phyloP scores from a whole-genome alignment of 768 basidiomycete species.

The Clitopilus hobsonii region DNA sequence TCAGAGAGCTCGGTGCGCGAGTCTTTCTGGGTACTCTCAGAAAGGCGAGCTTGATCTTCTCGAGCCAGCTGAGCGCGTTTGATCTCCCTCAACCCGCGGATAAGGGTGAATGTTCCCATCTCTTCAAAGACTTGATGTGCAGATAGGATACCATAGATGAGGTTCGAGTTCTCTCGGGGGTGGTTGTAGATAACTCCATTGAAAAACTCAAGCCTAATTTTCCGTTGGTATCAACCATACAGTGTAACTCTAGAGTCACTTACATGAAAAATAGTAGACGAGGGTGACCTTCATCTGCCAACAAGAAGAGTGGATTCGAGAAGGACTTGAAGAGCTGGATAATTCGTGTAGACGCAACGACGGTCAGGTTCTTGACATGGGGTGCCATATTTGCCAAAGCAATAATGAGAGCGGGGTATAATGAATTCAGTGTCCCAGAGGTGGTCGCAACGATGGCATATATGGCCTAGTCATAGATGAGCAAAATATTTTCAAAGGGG shows the following conservation, averaged over 20 bases:
- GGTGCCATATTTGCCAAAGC: conserved; percentile 86
- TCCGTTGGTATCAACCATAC: not conserved
- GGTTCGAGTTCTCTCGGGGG: conserved; percentile 78
- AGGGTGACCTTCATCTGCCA: conserved; percentile 95
- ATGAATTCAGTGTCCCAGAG: conserved; percentile 70
- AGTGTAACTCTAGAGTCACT: conserved; percentile 14
- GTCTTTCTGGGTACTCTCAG: conserved; percentile 32
- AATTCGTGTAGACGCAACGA: conserved; percentile 78
- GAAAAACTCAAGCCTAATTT: conserved; percentile 80
- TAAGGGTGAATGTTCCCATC: conserved; percentile 87
- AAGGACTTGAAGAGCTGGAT: conserved; percentile 91
- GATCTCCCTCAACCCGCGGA: conserved; percentile 82
- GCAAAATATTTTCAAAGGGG: conserved; percentile 6
- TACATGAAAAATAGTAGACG: conserved; percentile 89
- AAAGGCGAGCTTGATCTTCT: conserved; percentile 54
- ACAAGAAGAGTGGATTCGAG: conserved; percentile 80
- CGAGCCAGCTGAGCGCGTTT: conserved; percentile 66
- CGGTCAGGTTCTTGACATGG: conserved; percentile 74
- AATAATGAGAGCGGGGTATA: conserved; percentile 93
- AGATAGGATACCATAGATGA: conserved; percentile 82
- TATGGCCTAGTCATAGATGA: conserved; percentile 52
- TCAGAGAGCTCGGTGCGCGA: conserved; percentile 29
- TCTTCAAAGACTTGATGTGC: conserved; percentile 85
- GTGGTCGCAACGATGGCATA: conserved; percentile 90
- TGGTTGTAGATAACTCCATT: conserved; percentile 79